Conservation (phyloP, 176 grass and related monocot genomes). For the Carex cristatella region DNA sequence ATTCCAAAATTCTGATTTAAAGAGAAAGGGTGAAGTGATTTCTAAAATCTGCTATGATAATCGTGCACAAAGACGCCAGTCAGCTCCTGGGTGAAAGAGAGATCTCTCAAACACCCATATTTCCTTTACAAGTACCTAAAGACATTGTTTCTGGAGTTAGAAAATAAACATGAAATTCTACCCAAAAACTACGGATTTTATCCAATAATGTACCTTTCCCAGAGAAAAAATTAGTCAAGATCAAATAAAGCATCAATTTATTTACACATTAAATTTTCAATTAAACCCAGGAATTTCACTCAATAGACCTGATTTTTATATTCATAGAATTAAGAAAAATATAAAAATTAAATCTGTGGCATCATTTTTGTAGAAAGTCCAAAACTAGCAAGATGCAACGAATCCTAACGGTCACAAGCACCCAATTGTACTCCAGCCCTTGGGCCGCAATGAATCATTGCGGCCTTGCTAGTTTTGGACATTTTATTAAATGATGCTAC, state of each 20-base stretch:
- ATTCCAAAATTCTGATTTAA: neutral
- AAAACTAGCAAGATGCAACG: too few species aligned
- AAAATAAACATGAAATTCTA: neutral
- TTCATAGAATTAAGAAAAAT: too few species aligned
- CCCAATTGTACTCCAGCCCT: too few species aligned
- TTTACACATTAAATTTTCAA: neutral
- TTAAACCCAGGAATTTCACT: neutral
- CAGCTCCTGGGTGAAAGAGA: constrained; percentile 69
- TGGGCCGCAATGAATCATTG: too few species aligned
- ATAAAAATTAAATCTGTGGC: too few species aligned
- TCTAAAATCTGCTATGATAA: constrained; percentile 31
- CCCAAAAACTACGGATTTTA: neutral
- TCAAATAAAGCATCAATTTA: neutral
- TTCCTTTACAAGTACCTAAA: constrained; percentile 73
- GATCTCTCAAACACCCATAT: constrained; percentile 88
- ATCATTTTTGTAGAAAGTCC: too few species aligned
- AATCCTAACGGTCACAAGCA: too few species aligned
- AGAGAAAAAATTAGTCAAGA: constrained; percentile 1
- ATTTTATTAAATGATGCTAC: too few species aligned
- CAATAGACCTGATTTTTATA: neutral
- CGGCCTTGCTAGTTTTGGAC: too few species aligned
- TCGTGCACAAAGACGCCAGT: constrained; percentile 68
- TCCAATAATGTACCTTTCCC: neutral
- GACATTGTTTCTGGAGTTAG: constrained; percentile 19
- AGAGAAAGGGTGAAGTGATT: neutral